Evolutionary conservation across 2,329 filamentous ascomycete species (phyloP).

Genomic region (Periconia digitata): DNA sequence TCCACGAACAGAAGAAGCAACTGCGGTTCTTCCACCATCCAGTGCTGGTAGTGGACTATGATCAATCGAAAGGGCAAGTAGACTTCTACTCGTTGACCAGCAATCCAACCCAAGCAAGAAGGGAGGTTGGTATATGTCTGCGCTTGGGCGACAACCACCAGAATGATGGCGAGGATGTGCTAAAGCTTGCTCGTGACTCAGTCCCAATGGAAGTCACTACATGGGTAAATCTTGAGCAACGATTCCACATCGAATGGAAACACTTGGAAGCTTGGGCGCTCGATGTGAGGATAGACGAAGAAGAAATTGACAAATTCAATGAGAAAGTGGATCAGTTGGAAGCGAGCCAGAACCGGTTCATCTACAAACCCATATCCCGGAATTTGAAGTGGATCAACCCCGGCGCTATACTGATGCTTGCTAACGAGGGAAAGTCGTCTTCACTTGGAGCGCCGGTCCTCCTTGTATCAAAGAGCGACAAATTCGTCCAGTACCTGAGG

Average conservation of each 20-base stretch:
- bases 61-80: not conserved
- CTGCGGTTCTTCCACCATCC: conserved; percentile 23
- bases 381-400: conserved; percentile 8
- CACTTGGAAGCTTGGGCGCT: not conserved
- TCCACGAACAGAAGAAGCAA: conserved; percentile 18
- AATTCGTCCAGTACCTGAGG: not conserved
- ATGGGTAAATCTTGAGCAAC: conserved; percentile 21
- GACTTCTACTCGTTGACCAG: conserved; percentile 21
- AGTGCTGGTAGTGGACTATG: conserved; percentile 13
- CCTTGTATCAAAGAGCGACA: not conserved
- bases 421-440: conserved; percentile 2
- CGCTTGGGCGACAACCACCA: conserved; percentile 6
- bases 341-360: conserved; percentile 21
- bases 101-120: conserved; percentile 12
- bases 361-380: conserved; percentile 21
- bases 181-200: conserved; percentile 13
- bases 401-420: conserved; percentile 20
- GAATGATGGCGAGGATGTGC: conserved; percentile 5
- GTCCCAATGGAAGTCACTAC: conserved; percentile 13
- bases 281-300: not conserved
- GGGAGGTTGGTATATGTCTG: conserved; percentile 16
- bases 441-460: not conserved
- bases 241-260: conserved; percentile 18
- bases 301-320: conserved; percentile 13
- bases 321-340: conserved; percentile 15